Percentiles rank a stretch among this genome's conserved stretches.
phyloP scores from a whole-genome alignment of 345 rosid species.

The Eutrema yunnanense region DNA sequence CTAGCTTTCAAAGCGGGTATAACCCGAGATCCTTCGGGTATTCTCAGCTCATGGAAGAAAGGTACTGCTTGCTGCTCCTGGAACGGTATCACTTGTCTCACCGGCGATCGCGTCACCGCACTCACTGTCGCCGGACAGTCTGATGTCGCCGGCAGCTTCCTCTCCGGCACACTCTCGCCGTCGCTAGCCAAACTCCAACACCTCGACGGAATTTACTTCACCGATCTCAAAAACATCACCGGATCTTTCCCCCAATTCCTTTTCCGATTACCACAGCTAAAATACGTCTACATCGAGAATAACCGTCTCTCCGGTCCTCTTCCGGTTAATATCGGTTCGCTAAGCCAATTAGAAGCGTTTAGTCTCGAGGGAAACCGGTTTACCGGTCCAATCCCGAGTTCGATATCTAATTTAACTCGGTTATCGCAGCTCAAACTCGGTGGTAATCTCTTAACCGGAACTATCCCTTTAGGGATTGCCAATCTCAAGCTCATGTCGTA shows the following conservation, averaged over 20 bases:
- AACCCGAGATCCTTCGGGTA: slow-evolving; percentile 55
- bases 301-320: slow-evolving; percentile 60
- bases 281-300: slow-evolving; percentile 51
- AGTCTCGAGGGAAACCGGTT: slow-evolving; percentile 54
- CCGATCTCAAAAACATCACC: slow-evolving; percentile 43
- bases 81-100: slow-evolving; percentile 45
- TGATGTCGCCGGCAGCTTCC: slow-evolving; percentile 34
- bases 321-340: slow-evolving; percentile 40
- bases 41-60: slow-evolving; percentile 45
- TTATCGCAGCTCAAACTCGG: slow-evolving; percentile 49
- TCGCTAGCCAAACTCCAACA: slow-evolving; percentile 37
- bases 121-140: slow-evolving; percentile 30
- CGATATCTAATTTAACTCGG: slow-evolving; percentile 41
- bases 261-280: slow-evolving; percentile 45
- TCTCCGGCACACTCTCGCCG: slow-evolving; percentile 64
- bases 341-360: slow-evolving; percentile 37
- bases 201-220: slow-evolving; percentile 48
- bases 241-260: slow-evolving; percentile 59
- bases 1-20: slow-evolving; percentile 64
- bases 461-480: slow-evolving; percentile 41
- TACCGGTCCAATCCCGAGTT: slow-evolving; percentile 54
- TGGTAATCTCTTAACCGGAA: slow-evolving; percentile 48
- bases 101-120: slow-evolving; percentile 40
- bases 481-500: slow-evolving; percentile 35
- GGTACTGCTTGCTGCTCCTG: slow-evolving; percentile 72